These are phyloP conservation scores for Brassica incana DNA, from an alignment of 345 rosid genomes.

Conservation along the genomic window DNA sequence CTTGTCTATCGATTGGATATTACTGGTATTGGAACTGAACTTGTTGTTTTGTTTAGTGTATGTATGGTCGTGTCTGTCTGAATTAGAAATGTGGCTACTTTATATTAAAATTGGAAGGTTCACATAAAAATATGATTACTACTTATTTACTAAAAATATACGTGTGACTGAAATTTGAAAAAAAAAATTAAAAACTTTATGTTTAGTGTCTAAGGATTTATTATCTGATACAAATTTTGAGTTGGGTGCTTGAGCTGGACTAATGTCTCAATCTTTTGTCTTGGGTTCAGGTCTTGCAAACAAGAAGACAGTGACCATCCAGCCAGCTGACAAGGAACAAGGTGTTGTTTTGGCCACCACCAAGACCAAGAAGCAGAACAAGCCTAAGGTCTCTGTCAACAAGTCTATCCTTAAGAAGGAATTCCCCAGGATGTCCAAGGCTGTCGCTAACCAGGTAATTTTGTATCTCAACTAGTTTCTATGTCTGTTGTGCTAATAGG, in stretches of 20 bases:
- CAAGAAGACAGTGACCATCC: slow-evolving; percentile 77
- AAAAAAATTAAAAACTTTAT: background rate
- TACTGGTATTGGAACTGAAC: background rate
- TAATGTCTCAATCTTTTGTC: background rate
- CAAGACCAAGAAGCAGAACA: slow-evolving; percentile 86
- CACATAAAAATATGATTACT: background rate
- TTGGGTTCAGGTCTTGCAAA: slow-evolving; percentile 68
- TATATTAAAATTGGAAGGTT: background rate
- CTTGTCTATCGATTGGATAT: background rate
- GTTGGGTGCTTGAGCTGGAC: background rate
- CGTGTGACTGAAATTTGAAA: background rate
- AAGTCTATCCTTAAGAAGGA: slow-evolving; percentile 71
- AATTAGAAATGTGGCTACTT: background rate
- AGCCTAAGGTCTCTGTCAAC: slow-evolving; percentile 62
- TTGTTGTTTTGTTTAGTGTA: background rate
- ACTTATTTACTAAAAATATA: background rate
- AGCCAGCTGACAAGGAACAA: slow-evolving; percentile 61
- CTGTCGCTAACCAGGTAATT: slow-evolving; percentile 62
- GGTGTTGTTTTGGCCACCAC: slow-evolving; percentile 66
- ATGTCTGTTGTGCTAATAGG: background rate
- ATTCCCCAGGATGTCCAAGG: slow-evolving; percentile 74
- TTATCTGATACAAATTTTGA: background rate
- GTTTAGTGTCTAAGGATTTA: background rate
- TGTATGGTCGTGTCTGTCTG: background rate
- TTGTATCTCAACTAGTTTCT: background rate